Base-by-base conservation (phyloP, 805 yeast species). In the Yarrowia sp. region DNA sequence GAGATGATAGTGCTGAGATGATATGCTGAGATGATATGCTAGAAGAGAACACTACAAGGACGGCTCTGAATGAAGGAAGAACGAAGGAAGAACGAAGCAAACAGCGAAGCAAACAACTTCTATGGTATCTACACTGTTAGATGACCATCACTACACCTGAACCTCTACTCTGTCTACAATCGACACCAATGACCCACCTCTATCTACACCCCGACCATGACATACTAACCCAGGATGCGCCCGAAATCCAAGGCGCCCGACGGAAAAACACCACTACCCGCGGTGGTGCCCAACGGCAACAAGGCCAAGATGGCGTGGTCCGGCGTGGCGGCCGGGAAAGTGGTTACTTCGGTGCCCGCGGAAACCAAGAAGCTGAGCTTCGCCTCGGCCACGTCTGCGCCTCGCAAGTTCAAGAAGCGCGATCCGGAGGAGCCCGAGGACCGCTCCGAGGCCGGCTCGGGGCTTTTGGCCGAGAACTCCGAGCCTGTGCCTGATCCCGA, bases 271-370 rank as follows among this genome's bases (percentile, higher is more conserved):
- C 58, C 58, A 35, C 42, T 51, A n/a, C 58, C 58, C 1, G 32
- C 58, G 6, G 58, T 51, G 42, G 58, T 51, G n/a, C 58, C 58
- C 58, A 51, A 51, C 13, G 58, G 58, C 42, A 9, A 33, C 24
- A 55, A 55, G 42, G 44, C 63, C 41, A 60, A 60, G 21, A 27
- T 49, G 36, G 63, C 61, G 29, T 60, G 63, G 63, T 49, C 63
- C 33, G 59, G 60, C 1, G 63, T 60, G 1, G 63, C 63, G 10
- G 60, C 63, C 8, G 63, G 63, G 16, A 60, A 47, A 29, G 44
- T 55, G 31, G 47, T 29, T 38, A 55, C 61, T 13, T 27, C 61
- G 2, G 47, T 39, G 19, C 61, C 61, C 16, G 19, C 33, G 21
- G 61, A 55, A 39, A 21, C 61, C 35, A 55, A 55, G 16, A 55